Evolutionary conservation across 768 basidiomycete species (phyloP).

Genomic region (Pholiota conissans): DNA sequence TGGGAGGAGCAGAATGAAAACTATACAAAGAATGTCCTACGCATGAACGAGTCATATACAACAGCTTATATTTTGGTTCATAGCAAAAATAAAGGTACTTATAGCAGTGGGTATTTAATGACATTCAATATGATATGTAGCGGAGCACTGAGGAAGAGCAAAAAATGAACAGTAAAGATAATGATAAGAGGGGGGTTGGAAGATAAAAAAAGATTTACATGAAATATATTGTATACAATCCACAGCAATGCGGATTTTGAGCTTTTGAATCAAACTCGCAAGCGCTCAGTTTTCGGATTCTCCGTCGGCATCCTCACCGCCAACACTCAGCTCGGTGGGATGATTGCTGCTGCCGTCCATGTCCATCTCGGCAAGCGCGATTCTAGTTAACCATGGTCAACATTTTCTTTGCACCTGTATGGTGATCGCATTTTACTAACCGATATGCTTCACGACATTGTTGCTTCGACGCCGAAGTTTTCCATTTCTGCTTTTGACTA

Average conservation of each 20-base stretch:
- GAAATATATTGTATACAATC: neutral
- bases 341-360: conserved; percentile 5
- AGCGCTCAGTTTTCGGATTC: neutral
- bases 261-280: neutral
- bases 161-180: neutral
- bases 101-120: conserved; percentile 1
- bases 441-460: conserved; percentile 63
- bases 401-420: neutral
- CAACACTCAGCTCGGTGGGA: neutral
- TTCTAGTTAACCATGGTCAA: conserved; percentile 5
- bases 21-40: too few relatives aligned
- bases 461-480: conserved; percentile 44
- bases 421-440: conserved; percentile 37
- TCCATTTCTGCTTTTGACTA: conserved; percentile 62
- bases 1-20: too few relatives aligned
- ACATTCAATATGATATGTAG: neutral
- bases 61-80: conserved; percentile 3
- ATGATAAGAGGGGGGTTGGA: neutral
- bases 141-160: neutral
- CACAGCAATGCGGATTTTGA: neutral
- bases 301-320: conserved; percentile 4
- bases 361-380: conserved; percentile 21
- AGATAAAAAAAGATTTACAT: neutral
- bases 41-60: neutral
- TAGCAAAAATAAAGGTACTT: neutral